Base-by-base conservation (phyloP, 768 basidiomycete genomes). In the Terana coerulea region DNA sequence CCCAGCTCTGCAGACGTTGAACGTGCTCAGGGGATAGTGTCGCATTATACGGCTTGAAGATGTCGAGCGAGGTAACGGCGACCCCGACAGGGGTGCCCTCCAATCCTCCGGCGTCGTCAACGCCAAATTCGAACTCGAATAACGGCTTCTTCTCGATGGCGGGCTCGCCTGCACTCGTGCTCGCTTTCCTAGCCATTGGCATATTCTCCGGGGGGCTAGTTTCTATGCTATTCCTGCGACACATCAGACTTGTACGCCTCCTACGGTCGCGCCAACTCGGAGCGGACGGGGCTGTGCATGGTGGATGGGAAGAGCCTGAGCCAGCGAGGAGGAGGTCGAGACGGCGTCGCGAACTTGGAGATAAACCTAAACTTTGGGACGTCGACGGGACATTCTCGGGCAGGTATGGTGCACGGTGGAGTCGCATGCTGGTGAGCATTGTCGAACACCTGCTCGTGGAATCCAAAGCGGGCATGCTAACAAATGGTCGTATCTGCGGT, bases 151-250 rank as follows among this genome's bases (percentile, higher is more conserved):
- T 49, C 47, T 37, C 45, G 28, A 58, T 69, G 1, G 57, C 57
- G 1, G 70, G 67, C 10, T 80, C 79, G 0, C 47, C 53, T 24
- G 77, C 80, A 0, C 78, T 84, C 56, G 77, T 86, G 40, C 70
- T 84, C 31, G 80, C 77, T 1, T 80, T 83, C 59, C 66, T 86
- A 22, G 76, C 78, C n/a, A 73, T 82, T 25, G 80, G 78, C 3
- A 59, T 86, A 15, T 80, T 84, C 55, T 64, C 68, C 17, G 63
- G 72, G n/a, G 71, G 71, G 0, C 75, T 83, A 69, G 52, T 78
- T 10, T 65, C 71, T 8, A 70, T 79, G 29, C 75, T 81, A 40
- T 74, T 72, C 17, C 52, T 61, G 43, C 54, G 63, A 10, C 52
- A 60, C n/a, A 48, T 58, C 28, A 50, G 53, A 12, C 24, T 54